phyloP scores from a whole-genome alignment of 805 yeast genomes.

The Sugiyamaella marilandica region DNA sequence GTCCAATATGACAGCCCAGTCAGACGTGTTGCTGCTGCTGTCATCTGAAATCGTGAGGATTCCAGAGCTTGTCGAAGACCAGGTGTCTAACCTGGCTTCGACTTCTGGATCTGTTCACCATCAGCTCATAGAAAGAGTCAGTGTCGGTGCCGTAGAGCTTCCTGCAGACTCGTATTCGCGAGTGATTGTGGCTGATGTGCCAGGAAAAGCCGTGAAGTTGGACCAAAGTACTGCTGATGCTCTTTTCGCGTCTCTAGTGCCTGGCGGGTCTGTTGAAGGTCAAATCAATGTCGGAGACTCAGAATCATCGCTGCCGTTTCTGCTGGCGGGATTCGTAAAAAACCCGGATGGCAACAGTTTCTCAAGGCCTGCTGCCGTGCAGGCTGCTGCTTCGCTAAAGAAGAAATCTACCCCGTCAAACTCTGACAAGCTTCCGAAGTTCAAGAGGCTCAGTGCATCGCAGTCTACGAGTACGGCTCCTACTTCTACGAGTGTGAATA shows the following conservation, averaged over 20 bases:
- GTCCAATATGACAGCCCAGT: conserved; percentile 4
- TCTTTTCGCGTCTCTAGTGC: conserved; percentile 27
- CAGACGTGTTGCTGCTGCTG: conserved; percentile 8
- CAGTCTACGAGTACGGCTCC: conserved; percentile 23
- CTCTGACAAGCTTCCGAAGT: conserved; percentile 14
- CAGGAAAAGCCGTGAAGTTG: conserved; percentile 18
- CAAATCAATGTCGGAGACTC: conserved; percentile 14
- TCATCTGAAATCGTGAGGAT: conserved; percentile 12
- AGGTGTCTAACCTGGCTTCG: conserved; percentile 4
- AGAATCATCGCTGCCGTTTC: conserved; percentile 45
- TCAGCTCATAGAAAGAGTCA: conserved; percentile 38
- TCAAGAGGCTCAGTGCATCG: conserved; percentile 23
- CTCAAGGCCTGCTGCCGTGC: conserved; percentile 8
- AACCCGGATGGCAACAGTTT: conserved; percentile 33
- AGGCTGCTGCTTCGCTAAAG: conserved; percentile 21
- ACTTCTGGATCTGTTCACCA: conserved; percentile 16
- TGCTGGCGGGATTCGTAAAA: conserved; percentile 60
- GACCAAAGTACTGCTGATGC: conserved; percentile 25
- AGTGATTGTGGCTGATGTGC: conserved; percentile 27
- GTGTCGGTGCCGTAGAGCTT: conserved; percentile 30
- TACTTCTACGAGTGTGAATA: conserved; percentile 33
- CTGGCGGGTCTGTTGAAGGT: conserved; percentile 33
- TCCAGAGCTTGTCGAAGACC: conserved; percentile 9
- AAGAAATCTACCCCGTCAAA: conserved; percentile 6
- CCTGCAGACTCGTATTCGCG: conserved; percentile 25